Base-by-base conservation (phyloP, 2,329 filamentous ascomycete genomes). In the Hysterium pulicare region DNA sequence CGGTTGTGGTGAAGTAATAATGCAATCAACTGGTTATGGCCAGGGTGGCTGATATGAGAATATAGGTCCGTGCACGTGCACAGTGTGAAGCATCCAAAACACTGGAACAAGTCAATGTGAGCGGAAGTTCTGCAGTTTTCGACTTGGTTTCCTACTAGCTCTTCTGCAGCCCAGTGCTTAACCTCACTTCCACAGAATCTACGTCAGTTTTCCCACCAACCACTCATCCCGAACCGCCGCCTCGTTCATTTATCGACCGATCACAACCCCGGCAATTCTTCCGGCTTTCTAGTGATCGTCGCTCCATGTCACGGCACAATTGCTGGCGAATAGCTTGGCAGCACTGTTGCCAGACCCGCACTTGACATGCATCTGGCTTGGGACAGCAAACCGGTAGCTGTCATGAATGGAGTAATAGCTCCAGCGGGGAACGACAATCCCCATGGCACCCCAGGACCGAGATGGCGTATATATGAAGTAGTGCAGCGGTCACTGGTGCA, bases 131-230 rank as follows among this genome's bases (percentile, higher is more conserved):
- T n/a, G n/a, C n/a, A n/a, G n/a, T n/a, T n/a, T n/a, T n/a, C n/a
- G n/a, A n/a, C n/a, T n/a, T n/a, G n/a, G n/a, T n/a, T n/a, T n/a
- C n/a, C n/a, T n/a, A n/a, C n/a, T n/a, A n/a, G n/a, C n/a, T n/a
- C n/a, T n/a, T n/a, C n/a, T n/a, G n/a, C n/a, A n/a, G n/a, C n/a
- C n/a, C n/a, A n/a, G n/a, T n/a, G n/a, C n/a, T n/a, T n/a, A n/a
- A n/a, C n/a, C n/a, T n/a, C n/a, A n/a, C n/a, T n/a, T n/a, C n/a
- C n/a, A n/a, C n/a, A n/a, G n/a, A n/a, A n/a, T n/a, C n/a, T n/a
- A n/a, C n/a, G 33, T 36, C 28, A 37, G 43, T 36, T 37, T 23
- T 37, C 44, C 50, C 50, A 42, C 51, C 44, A 51, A 53, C 49
- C 15, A 39, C 15, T 8, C 3, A 6, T 11, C 13, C 23, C 28